Base-by-base conservation (phyloP, 257 asterid species). In the Petunia axillaris region DNA sequence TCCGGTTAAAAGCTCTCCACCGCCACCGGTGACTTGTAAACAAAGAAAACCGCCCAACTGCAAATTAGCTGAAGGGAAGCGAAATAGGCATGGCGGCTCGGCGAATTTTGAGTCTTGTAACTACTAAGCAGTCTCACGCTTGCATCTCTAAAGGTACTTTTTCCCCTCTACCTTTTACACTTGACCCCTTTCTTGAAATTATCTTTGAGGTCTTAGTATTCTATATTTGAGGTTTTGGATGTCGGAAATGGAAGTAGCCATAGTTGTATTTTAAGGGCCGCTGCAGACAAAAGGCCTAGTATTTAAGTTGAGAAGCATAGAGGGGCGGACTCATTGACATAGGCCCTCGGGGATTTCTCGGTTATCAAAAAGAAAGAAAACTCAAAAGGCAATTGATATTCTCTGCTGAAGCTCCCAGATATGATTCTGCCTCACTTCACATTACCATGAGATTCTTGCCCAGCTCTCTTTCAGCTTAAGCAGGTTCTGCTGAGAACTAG, bases 21-120 rank as follows among this genome's bases (percentile, higher is more conserved):
- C 25, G 25, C 25, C 25, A 25, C 25, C 25, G 10, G 25, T 14
- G 25, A 55, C 25, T 14, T 14, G 25, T 55, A 55, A 55, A 55
- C 4, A 8, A 52, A 52, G 57, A 52, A 52, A 55, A 55, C 35
- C 35, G n/a, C 60, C 60, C 0, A 55, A 55, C 7, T 55, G 5
- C 55, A 50, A 50, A 55, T 55, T 13, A 11, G 10, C 11, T 53
- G 58, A 1, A 59, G 6, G 8, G 62, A 5, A 43, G 25, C 25
- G 70, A 77, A 59, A 48, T 60, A 11, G 35, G 75, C 36, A 92
- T 91, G 97, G 92, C 96, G 85, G 87, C 89, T 67, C 88, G 93
- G 41, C 80, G 87, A 2, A 53, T 89, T 71, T 79, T 92, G 40
- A 86, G 93, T 76, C 87, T 87, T 76, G 68, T 92, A 58, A 82